Conservation (phyloP, 306 rosid genomes). For the Rosa lucieae region DNA sequence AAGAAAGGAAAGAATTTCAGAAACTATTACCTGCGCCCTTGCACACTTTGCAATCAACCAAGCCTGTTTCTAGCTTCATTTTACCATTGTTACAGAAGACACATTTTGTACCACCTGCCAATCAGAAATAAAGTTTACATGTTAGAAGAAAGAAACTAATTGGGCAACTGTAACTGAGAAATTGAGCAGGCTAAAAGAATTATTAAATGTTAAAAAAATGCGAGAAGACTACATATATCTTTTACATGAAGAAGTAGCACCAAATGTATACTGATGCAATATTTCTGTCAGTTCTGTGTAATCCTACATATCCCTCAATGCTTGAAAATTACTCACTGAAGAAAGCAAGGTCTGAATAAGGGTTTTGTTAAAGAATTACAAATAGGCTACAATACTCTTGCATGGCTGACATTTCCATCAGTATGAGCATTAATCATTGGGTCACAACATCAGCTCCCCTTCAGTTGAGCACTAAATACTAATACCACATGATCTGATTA, state of each 20-base stretch:
- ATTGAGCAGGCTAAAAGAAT: not conserved
- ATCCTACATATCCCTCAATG: not conserved
- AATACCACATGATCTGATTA: not conserved
- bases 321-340: not conserved
- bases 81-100: slow-evolving; percentile 82
- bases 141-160: not conserved
- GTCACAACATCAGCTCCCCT: not conserved
- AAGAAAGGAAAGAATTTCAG: not conserved
- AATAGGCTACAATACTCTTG: not conserved
- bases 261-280: not conserved
- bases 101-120: slow-evolving; percentile 91
- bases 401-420: not conserved
- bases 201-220: not conserved
- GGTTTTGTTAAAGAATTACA: not conserved
- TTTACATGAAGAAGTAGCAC: not conserved
- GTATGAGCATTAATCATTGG: not conserved
- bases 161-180: not conserved
- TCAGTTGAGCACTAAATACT: not conserved
- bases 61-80: slow-evolving; percentile 75
- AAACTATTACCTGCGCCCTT: slow-evolving; percentile 86
- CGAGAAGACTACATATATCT: not conserved
- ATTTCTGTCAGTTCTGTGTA: not conserved
- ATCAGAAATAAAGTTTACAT: slow-evolving; percentile 17
- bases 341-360: not conserved
- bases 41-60: slow-evolving; percentile 86